Conservation (phyloP, 2,329 filamentous ascomycete genomes). For the Aspergillus phoenicis region DNA sequence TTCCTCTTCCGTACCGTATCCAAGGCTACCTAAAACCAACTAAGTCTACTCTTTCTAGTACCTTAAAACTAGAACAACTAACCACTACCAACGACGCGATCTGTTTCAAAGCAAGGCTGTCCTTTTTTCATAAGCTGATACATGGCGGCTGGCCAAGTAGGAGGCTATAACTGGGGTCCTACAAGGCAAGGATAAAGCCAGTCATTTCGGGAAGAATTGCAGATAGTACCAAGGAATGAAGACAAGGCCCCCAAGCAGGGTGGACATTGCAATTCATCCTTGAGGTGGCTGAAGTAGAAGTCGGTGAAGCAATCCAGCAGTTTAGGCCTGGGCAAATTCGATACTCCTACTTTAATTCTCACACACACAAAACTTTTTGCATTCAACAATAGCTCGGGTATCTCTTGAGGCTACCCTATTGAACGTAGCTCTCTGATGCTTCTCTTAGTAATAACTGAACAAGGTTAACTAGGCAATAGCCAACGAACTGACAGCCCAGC, state of each 20-base stretch:
- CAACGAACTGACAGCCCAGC: background rate
- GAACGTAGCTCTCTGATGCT: background rate
- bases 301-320: constrained; percentile 6
- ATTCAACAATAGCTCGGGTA: background rate
- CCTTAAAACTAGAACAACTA: background rate
- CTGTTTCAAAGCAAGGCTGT: background rate
- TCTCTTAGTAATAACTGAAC: background rate
- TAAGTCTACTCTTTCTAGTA: too few relatives aligned
- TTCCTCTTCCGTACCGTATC: background rate
- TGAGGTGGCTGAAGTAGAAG: constrained; percentile 7
- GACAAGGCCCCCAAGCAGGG: background rate
- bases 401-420: background rate
- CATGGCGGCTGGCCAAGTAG: background rate
- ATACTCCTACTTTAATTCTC: background rate
- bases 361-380: background rate
- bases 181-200: background rate
- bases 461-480: background rate
- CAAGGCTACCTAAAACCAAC: background rate
- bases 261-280: background rate
- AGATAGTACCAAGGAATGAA: background rate
- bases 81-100: background rate
- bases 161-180: background rate
- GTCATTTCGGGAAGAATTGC: background rate
- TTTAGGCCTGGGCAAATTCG: background rate
- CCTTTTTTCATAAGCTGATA: background rate